Base-by-base conservation (phyloP, 1,139 yeast genomes). In the Kurtzmaniella quercitrusa region DNA sequence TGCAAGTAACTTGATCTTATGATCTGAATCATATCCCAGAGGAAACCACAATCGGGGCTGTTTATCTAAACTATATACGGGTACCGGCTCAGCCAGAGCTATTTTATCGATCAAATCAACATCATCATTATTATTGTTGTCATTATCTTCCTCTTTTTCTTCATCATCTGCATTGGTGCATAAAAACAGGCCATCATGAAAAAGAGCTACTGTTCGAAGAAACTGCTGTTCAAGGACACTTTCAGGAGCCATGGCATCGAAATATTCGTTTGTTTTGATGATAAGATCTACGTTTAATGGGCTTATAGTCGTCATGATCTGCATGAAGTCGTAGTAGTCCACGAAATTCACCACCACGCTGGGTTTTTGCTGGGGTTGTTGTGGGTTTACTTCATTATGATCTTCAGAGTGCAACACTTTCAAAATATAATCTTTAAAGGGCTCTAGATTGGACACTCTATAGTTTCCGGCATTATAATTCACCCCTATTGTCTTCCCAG, bases 161-260 rank as follows among this genome's bases (percentile, higher is more conserved):
- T n/a, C 41, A 37, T 23, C 19, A 21, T 16, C 18, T 5, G 18
- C 16, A 33, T 19, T 16, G 5, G 39, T 17, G 29, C 61, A 65
- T 2, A 59, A 47, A 15, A 73, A 54, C 2, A 67, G 54, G 1
- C 65, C 71, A 0, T 71, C 75, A 52, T 75, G 76, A 33, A 68
- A 63, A 41, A 79, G 55, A 11, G 79, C 66, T 1, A 81, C 48
- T 9, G 73, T 60, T 34, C 95, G 67, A 25, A 82, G 50, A 38
- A 68, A 54, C 51, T 83, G 86, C 54, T 85, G 89, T 18, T 12
- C 54, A 25, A 50, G 51, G 11, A 66, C 55, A 25, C 56, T 52
- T 11, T 48, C 48, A 3, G 59, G 52, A 1, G 62, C 46, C 17
- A 65, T 49, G 37, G 55, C 57, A 37, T 57, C 60, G 14, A 8